Base-by-base conservation (phyloP, 148 eudicot species). In the Rhododendron williamsianum region DNA sequence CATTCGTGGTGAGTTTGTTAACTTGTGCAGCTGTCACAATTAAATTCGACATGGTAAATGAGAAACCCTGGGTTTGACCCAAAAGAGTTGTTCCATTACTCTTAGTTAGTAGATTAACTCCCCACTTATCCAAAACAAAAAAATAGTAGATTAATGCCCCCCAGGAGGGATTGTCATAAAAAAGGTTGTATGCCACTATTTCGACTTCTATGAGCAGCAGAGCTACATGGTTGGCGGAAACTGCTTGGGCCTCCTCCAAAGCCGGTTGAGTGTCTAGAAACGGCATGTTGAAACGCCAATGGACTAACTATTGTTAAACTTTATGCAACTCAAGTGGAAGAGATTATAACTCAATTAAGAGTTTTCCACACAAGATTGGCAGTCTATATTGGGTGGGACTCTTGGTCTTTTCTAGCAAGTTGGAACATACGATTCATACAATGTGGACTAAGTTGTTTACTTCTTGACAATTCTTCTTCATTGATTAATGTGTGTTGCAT, bases 341-440 rank as follows among this genome's bases (percentile, higher is more conserved):
- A 71, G 38, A 71, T 71, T 27, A 71, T 30, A 71, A 71, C 76
- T 71, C 76, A 71, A 71, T 71, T 71, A 71, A 71, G 76, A 27
- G 4, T 71, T 12, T 71, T 15, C 19, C 76, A 30, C 38, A 27
- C 12, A 2, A 71, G 76, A 71, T 30, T 67, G 73, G 73, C 73
- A 67, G 13, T 25, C 71, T 27, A 27, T 71, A 71, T 12, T 71
- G 9, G 21, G 76, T 15, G 8, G 19, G 41, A 67, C 76, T 33
- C 19, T 13, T 30, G 76, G 38, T 38, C 13, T 76, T 76, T 36
- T 76, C 27, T 19, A 41, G 16, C 19, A n/a, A 38, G 49, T 23
- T 41, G 23, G 79, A 76, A 38, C 49, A 18, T 76, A 43, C 4
- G 9, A 76, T 18, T 6, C 27, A 19, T 76, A 19, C 25, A 38